Base-by-base conservation (phyloP, 306 rosid species). In the Medicago ruthenica region DNA sequence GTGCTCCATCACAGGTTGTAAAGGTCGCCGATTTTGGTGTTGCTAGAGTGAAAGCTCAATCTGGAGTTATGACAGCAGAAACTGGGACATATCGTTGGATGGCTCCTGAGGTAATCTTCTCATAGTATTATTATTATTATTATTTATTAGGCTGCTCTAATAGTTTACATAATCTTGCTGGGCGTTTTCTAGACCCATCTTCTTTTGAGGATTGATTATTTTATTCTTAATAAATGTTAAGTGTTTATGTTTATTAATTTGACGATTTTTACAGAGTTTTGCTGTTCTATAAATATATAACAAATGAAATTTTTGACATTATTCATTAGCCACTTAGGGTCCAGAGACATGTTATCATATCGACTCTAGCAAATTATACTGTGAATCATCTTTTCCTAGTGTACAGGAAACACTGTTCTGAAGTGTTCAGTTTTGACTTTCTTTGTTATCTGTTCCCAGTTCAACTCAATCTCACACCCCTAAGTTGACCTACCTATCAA, bases 21-120 rank as follows among this genome's bases (percentile, higher is more conserved):
- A 96, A 96, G 89, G 99, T 96, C 13, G 99, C 96, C 64, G 99
- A 96, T 88, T 96, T 96, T 70, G 99, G 99, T 41, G 99, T 96
- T 79, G 97, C 99, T 44, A 89, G 99, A 86, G 98, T 96, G 64
- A 92, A 86, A 88, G 72, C 88, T 82, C 99, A 96, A 69, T 86
- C 98, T 41, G 99, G 99, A 45, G 96, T 96, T 70, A 96, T 92
- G 99, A 96, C 99, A 24, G 98, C 99, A 42, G 99, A 96, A 91
- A 96, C 99, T 79, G 99, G 99, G 76, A 96, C 99, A 9, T 96
- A 96, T 67, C 76, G 99, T 50, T 96, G 99, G 99, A 96, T 96
- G 99, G 99, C 99, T 82, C 99, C 99, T 48, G 98, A 96, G 96
- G 98, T 96, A 41, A 58, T 15, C 16, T 67, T 81, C 20, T 74